Conservation (phyloP, 2,329 filamentous ascomycete genomes). For the Alternaria infectoria region DNA sequence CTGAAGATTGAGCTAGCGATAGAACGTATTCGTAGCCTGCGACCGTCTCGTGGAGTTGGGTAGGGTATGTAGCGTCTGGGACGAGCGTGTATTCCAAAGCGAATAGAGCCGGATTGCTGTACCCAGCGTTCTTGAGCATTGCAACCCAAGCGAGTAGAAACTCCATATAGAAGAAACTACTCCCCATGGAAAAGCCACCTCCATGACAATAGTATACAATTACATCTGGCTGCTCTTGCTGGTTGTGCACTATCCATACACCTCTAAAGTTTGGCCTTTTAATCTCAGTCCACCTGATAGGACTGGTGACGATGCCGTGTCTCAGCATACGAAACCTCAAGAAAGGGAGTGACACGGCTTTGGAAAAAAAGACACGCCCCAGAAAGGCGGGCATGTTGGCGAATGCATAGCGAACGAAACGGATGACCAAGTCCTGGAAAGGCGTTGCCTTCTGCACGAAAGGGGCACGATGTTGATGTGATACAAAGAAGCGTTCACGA, state of each 20-base stretch:
- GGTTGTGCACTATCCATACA: constrained; percentile 72
- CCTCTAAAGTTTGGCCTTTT: constrained; percentile 64
- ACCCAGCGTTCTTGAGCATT: constrained; percentile 69
- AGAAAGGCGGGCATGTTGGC: constrained; percentile 71
- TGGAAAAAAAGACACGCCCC: constrained; percentile 79
- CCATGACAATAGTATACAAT: constrained; percentile 85
- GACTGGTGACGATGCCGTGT: constrained; percentile 69
- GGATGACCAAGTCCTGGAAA: constrained; percentile 79
- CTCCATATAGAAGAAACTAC: constrained; percentile 79
- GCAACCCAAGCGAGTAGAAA: constrained; percentile 76
- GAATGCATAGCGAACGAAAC: constrained; percentile 80
- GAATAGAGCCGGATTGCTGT: constrained; percentile 78
- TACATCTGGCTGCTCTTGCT: constrained; percentile 69
- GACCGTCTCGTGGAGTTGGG: constrained; percentile 72
- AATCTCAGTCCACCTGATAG: constrained; percentile 69
- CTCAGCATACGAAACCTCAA: constrained; percentile 76
- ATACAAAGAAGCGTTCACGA: constrained; percentile 62
- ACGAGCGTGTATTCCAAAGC: constrained; percentile 82
- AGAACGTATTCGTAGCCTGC: constrained; percentile 75
- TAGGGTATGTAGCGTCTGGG: constrained; percentile 74
- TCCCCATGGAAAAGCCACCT: constrained; percentile 85
- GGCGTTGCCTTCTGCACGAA: constrained; percentile 73
- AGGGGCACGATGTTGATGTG: constrained; percentile 56
- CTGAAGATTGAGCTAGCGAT: constrained; percentile 62
- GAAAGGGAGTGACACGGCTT: constrained; percentile 74